Percentiles rank a stretch among this genome's conserved stretches.
Evolutionary conservation across 768 basidiomycete species (phyloP).

Genomic region (Pluteus cervinus): DNA sequence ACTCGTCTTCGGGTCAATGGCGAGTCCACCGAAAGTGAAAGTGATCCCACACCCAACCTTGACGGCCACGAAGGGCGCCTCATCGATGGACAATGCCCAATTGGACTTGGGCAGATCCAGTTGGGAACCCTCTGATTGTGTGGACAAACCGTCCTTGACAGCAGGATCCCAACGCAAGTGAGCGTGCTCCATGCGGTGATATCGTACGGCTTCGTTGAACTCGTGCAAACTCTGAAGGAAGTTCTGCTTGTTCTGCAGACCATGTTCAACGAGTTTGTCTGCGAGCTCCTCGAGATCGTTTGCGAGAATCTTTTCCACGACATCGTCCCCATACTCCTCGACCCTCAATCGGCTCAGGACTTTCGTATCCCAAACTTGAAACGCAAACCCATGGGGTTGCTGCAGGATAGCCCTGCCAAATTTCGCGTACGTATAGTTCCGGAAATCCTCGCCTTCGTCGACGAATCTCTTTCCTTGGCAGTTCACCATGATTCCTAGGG

Average conservation of each 20-base stretch:
- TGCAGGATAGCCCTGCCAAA: conserved; percentile 54
- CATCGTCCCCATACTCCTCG: conserved; percentile 61
- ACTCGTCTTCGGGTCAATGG: conserved; percentile 49
- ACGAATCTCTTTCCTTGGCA: conserved; percentile 52
- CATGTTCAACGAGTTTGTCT: conserved; percentile 34
- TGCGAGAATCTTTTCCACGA: conserved; percentile 51
- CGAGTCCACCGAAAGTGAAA: conserved; percentile 68
- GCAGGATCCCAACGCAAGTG: conserved; percentile 50
- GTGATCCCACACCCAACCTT: conserved; percentile 67
- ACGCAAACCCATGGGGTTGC: conserved; percentile 55
- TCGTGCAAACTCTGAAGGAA: conserved; percentile 41
- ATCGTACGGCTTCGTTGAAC: conserved; percentile 46
- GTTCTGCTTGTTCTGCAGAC: conserved; percentile 33
- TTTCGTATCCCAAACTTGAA: conserved; percentile 60
- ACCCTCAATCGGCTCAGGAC: conserved; percentile 37
- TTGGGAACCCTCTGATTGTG: conserved; percentile 30
- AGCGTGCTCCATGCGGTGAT: conserved; percentile 28
- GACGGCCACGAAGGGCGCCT: conserved; percentile 55
- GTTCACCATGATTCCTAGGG: conserved; percentile 67
- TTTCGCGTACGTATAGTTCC: conserved; percentile 70
- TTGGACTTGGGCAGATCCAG: conserved; percentile 54
- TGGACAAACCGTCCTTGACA: conserved; percentile 56
- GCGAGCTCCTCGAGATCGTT: conserved; percentile 44
- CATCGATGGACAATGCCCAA: conserved; percentile 55
- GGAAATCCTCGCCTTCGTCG: conserved; percentile 67